phyloP scores from a whole-genome alignment of 73 alveolate species.

The Paramecium octaurelia region DNA sequence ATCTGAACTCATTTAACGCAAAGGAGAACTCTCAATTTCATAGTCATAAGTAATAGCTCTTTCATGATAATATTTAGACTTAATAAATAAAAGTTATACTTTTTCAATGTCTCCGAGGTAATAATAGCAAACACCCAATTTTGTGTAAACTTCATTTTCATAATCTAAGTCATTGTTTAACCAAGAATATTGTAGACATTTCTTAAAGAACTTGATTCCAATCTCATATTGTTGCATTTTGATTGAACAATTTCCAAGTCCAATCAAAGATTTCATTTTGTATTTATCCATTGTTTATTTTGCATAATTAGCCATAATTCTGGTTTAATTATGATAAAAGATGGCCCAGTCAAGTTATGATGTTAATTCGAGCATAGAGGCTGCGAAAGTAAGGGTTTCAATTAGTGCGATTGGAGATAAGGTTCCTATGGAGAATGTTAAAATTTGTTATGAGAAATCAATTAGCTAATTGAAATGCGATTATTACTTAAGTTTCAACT shows the following conservation, averaged over 20 bases:
- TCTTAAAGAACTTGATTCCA: background rate
- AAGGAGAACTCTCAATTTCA: background rate
- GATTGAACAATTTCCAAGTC: background rate
- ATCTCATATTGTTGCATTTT: background rate
- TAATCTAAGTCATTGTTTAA: background rate
- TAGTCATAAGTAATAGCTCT: slow-evolving; percentile 14
- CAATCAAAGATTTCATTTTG: slow-evolving; percentile 15
- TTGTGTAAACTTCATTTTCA: background rate
- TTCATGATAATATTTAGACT: slow-evolving; percentile 20
- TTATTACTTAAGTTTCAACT: background rate
- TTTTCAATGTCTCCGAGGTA: background rate
- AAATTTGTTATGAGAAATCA: background rate
- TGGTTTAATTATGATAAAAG: background rate
- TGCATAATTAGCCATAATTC: background rate
- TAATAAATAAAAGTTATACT: background rate
- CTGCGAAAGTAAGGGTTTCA: background rate
- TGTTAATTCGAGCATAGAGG: background rate
- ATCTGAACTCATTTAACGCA: slow-evolving; percentile 11
- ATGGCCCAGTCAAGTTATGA: background rate
- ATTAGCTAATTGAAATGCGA: background rate
- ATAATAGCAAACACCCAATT: background rate
- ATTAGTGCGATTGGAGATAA: background rate
- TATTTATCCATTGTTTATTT: background rate
- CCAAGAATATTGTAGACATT: slow-evolving; percentile 33
- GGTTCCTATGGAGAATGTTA: slow-evolving; percentile 5